Evolutionary conservation across 78 protist genomes (phyloP).

Genomic region (Dictyostelium brefeldianum): DNA sequence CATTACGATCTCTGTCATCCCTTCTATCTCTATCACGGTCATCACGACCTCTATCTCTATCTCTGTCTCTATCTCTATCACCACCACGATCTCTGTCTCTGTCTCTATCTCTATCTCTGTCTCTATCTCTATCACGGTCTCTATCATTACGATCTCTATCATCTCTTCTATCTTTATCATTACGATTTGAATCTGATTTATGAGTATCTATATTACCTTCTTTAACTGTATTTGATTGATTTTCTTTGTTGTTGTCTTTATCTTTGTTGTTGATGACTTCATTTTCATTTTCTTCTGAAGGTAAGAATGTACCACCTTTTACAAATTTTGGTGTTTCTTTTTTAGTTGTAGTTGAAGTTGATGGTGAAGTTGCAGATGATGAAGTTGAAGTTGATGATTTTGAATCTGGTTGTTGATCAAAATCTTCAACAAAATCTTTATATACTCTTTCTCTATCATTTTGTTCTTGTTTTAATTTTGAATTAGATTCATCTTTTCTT

Average conservation of each 20-base stretch:
- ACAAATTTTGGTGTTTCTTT: constrained; percentile 31
- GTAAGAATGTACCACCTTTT: constrained; percentile 21
- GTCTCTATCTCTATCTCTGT: background rate
- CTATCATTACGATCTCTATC: constrained; percentile 15
- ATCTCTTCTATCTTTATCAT: background rate
- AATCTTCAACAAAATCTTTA: constrained; percentile 12
- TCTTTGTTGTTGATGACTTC: background rate
- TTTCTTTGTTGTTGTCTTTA: background rate
- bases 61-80: background rate
- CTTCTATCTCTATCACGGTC: constrained; percentile 10
- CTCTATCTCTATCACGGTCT: background rate
- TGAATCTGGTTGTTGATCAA: background rate
- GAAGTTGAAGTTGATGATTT: background rate
- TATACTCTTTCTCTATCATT: background rate
- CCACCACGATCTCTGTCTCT: background rate
- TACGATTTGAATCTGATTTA: background rate
- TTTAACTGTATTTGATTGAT: background rate
- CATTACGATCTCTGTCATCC: background rate
- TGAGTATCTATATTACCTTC: background rate
- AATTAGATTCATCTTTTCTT: constrained; percentile 26
- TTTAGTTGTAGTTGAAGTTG: background rate
- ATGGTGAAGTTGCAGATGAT: background rate
- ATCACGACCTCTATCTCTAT: background rate
- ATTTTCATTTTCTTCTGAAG: background rate
- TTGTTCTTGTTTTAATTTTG: constrained; percentile 11